These are phyloP conservation scores for Ambrosiella cleistominuta DNA, from an alignment of 2,329 filamentous ascomycete genomes.

Conservation along the genomic window DNA sequence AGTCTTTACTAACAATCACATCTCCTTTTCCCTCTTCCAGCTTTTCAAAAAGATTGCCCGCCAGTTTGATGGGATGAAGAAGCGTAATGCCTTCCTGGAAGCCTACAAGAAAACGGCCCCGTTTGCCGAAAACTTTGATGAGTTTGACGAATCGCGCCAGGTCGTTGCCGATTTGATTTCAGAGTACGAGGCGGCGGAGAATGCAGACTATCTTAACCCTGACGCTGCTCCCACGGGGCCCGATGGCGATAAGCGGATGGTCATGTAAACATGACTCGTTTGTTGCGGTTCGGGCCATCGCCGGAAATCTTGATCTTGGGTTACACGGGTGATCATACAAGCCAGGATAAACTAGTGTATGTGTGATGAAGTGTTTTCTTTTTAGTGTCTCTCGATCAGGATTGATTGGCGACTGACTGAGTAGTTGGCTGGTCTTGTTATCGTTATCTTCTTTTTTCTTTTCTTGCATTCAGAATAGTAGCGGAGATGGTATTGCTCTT, in stretches of 20 bases:
- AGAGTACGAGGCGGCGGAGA: conserved; percentile 92
- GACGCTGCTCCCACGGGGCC: conserved; percentile 28
- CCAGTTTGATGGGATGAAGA: conserved; percentile 86
- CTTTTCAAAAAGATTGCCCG: conserved; percentile 86
- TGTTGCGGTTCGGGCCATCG: background rate
- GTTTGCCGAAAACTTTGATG: conserved; percentile 76
- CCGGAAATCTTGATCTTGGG: no score
- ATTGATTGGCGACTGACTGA: no score
- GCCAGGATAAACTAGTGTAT: no score
- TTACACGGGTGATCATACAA: no score
- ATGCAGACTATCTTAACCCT: conserved; percentile 73
- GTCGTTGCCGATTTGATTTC: conserved; percentile 81
- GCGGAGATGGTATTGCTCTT: background rate
- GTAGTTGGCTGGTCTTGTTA: no score
- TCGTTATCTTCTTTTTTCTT: no score
- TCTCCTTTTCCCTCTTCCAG: conserved; percentile 19
- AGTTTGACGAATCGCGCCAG: conserved; percentile 88
- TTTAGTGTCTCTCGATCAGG: no score
- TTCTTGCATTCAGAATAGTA: no score
- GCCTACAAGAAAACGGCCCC: conserved; percentile 90
- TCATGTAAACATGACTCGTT: background rate
- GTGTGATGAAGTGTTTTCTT: no score
- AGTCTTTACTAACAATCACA: background rate
- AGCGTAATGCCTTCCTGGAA: conserved; percentile 92
- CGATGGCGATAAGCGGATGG: conserved; percentile 11